Percentiles rank a stretch among this genome's conserved stretches.
Conservation (phyloP, 345 rosid genomes). For the Erodium maritimum region DNA sequence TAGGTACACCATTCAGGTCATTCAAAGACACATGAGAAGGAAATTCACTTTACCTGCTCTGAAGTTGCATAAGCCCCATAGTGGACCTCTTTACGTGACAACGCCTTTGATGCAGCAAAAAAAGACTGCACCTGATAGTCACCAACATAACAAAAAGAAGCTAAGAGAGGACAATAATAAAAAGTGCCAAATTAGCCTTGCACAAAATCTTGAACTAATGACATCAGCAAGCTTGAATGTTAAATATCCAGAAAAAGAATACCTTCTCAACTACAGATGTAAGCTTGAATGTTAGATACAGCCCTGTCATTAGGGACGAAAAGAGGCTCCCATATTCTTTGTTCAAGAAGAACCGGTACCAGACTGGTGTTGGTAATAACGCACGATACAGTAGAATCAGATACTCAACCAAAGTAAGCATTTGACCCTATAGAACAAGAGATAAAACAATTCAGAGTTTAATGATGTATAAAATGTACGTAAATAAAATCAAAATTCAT, state of each 20-base stretch:
- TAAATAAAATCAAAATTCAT: neutral
- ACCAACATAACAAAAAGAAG: slow-evolving; percentile 4
- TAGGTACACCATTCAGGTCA: slow-evolving; percentile 8
- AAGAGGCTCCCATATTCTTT: slow-evolving; percentile 82
- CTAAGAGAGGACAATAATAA: neutral
- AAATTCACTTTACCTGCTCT: slow-evolving; percentile 65
- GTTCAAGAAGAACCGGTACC: slow-evolving; percentile 82
- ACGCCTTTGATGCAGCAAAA: slow-evolving; percentile 73
- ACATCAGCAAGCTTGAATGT: neutral
- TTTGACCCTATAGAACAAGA: slow-evolving; percentile 44
- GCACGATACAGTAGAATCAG: slow-evolving; percentile 65
- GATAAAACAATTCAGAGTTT: neutral
- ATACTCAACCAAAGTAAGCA: slow-evolving; percentile 69
- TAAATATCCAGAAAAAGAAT: neutral
- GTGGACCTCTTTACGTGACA: slow-evolving; percentile 87
- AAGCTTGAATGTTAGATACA: slow-evolving; percentile 71
- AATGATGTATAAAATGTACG: neutral
- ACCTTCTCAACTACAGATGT: slow-evolving; percentile 82
- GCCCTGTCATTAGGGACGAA: slow-evolving; percentile 69
- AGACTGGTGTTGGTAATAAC: slow-evolving; percentile 66
- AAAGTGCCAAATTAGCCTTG: neutral
- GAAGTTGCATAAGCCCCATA: slow-evolving; percentile 95
- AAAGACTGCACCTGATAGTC: slow-evolving; percentile 73
- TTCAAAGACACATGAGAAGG: neutral
- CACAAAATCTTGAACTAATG: neutral